Percentiles rank a stretch among this genome's conserved stretches.
Evolutionary conservation across 306 rosid species (phyloP).

Genomic region (Trichosanthes cucumerina): DNA sequence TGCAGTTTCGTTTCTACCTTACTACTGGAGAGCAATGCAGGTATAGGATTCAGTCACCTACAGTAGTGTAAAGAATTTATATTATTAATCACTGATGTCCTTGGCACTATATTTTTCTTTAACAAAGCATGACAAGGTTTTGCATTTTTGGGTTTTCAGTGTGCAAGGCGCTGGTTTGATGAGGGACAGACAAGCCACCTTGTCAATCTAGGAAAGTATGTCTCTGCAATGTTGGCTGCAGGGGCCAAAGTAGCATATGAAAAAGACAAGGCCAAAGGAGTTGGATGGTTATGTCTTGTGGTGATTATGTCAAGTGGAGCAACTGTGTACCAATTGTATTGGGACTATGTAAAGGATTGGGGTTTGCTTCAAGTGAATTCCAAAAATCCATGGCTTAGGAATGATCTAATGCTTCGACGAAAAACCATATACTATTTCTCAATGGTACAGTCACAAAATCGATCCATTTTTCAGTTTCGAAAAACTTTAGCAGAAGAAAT

Average conservation of each 20-base stretch:
- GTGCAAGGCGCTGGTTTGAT: slow-evolving; percentile 94
- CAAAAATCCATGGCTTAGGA: slow-evolving; percentile 96
- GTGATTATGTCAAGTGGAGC: slow-evolving; percentile 87
- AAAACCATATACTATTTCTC: slow-evolving; percentile 81
- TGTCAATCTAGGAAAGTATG: slow-evolving; percentile 82
- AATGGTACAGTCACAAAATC: slow-evolving; percentile 53
- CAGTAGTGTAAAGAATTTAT: background rate
- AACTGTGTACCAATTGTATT: slow-evolving; percentile 89
- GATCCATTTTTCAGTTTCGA: background rate
- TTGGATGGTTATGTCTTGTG: slow-evolving; percentile 77
- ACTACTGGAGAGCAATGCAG: slow-evolving; percentile 99
- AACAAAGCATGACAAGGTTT: background rate
- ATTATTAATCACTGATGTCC: background rate
- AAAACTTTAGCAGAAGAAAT: background rate
- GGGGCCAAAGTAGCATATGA: slow-evolving; percentile 93
- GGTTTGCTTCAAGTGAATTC: slow-evolving; percentile 94
- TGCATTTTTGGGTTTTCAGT: slow-evolving; percentile 29
- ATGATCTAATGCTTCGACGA: slow-evolving; percentile 76
- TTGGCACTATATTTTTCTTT: background rate
- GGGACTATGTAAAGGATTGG: slow-evolving; percentile 99
- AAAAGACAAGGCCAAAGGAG: slow-evolving; percentile 52
- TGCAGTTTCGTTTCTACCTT: slow-evolving; percentile 92
- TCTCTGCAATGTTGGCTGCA: slow-evolving; percentile 98
- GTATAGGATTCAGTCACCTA: slow-evolving; percentile 18
- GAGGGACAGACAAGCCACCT: slow-evolving; percentile 92